Conservation (phyloP, 2,329 filamentous ascomycete species). For the Colletotrichum abscissum region DNA sequence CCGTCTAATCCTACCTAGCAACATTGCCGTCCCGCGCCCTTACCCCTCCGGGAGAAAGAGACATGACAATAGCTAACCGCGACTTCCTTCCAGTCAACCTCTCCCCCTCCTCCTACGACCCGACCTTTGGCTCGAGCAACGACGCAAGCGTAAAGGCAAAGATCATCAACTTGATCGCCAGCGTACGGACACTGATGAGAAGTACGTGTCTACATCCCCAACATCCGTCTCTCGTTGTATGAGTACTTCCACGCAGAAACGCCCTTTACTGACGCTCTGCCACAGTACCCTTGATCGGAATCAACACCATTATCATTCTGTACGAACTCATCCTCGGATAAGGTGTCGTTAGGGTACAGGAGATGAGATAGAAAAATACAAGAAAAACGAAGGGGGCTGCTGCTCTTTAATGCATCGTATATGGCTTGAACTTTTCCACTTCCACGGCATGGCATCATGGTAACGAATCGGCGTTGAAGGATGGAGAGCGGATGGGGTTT, state of each 20-base stretch:
- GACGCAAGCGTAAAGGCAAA: constrained; percentile 87
- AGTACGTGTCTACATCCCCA: constrained; percentile 61
- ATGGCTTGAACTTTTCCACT: not conserved
- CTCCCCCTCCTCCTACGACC: constrained; percentile 76
- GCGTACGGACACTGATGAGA: constrained; percentile 91
- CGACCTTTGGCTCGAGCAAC: constrained; percentile 79
- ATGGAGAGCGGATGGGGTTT: constrained; percentile 5
- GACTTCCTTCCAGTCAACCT: constrained; percentile 69
- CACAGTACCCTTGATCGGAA: constrained; percentile 85
- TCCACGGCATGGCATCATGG: constrained; percentile 28
- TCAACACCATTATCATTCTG: constrained; percentile 85
- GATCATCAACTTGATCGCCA: constrained; percentile 89
- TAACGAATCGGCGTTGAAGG: constrained; percentile 32
- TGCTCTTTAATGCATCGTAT: constrained; percentile 5
- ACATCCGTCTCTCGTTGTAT: no score
- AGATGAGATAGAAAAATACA: not conserved
- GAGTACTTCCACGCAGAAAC: not conserved
- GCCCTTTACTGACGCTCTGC: not conserved
- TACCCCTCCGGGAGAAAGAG: not conserved
- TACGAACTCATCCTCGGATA: constrained; percentile 84
- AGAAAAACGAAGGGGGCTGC: not conserved
- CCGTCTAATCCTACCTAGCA: not conserved
- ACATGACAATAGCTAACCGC: not conserved
- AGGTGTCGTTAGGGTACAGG: constrained; percentile 37
- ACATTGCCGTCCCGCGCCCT: not conserved